These are phyloP conservation scores for Boechera divaricarpa DNA, from an alignment of 345 rosid species.

Conservation along the genomic window DNA sequence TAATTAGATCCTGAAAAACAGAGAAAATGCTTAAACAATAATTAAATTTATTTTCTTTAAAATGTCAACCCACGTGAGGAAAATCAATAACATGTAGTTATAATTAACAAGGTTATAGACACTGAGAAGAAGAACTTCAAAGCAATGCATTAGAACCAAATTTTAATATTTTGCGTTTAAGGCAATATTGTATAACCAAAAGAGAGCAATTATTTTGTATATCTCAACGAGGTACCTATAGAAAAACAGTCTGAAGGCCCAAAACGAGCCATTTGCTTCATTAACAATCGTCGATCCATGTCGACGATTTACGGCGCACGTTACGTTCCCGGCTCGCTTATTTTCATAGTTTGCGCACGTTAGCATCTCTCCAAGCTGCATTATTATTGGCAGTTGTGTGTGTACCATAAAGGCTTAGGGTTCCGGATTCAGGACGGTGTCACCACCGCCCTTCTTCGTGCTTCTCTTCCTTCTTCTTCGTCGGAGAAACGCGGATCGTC, in stretches of 20 bases:
- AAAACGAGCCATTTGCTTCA: constrained; percentile 28
- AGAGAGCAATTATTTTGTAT: too few species aligned
- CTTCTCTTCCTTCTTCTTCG: constrained; percentile 25
- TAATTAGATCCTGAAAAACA: too few species aligned
- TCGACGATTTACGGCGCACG: constrained; percentile 44
- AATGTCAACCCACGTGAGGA: too few species aligned
- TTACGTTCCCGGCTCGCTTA: constrained; percentile 34
- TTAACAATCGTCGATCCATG: constrained; percentile 21
- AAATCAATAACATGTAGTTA: too few species aligned
- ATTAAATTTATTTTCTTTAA: too few species aligned
- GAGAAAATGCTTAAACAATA: too few species aligned
- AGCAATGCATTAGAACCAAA: too few species aligned
- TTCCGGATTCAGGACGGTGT: constrained; percentile 40
- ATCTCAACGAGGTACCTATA: too few species aligned
- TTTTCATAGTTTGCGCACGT: constrained; percentile 41
- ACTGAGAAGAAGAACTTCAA: too few species aligned
- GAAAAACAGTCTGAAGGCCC: background rate
- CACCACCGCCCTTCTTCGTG: constrained; percentile 37
- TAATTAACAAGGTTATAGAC: too few species aligned
- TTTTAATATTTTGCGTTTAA: too few species aligned
- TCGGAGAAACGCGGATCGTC: constrained; percentile 41
- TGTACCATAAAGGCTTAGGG: constrained; percentile 42
- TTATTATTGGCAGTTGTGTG: constrained; percentile 39
- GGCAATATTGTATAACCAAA: too few species aligned
- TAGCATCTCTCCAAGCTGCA: constrained; percentile 36